These are phyloP conservation scores for Mortierella sp. DNA, from an alignment of 371 early-diverging fungal species.

Conservation along the genomic window DNA sequence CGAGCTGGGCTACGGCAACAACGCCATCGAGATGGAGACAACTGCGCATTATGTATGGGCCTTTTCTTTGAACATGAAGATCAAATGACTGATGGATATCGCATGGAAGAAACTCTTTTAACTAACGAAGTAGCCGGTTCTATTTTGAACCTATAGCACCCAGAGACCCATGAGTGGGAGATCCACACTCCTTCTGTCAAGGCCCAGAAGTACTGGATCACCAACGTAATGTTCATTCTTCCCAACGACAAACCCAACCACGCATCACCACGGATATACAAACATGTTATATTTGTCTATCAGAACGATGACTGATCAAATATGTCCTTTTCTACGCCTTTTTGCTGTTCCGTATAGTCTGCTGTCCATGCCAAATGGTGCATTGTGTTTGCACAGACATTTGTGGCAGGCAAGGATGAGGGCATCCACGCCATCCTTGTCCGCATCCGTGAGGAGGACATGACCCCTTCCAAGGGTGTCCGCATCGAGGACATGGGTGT, in stretches of 20 bases:
- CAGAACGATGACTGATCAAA: no score
- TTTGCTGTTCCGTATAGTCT: constrained; percentile 37
- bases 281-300: no score
- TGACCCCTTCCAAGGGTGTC: constrained; percentile 66
- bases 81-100: neutral
- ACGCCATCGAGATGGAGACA: constrained; percentile 83
- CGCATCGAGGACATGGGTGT: constrained; percentile 77
- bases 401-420: constrained; percentile 71
- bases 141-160: constrained; percentile 38
- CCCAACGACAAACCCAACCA: no score
- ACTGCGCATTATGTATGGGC: constrained; percentile 63
- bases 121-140: no score
- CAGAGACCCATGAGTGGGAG: constrained; percentile 71
- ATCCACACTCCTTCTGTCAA: constrained; percentile 75
- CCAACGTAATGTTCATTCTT: no score
- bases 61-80: neutral
- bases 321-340: no score
- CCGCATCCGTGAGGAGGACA: constrained; percentile 75
- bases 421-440: constrained; percentile 74
- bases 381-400: constrained; percentile 78
- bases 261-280: no score
- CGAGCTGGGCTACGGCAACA: constrained; percentile 82
- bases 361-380: constrained; percentile 75
- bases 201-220: constrained; percentile 82
- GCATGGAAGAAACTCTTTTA: neutral